A percentile compares a stretch with the other conserved stretches of the same genome.
Evolutionary conservation across 257 asterid species (phyloP).

Genomic region (Linderniella brevidens): DNA sequence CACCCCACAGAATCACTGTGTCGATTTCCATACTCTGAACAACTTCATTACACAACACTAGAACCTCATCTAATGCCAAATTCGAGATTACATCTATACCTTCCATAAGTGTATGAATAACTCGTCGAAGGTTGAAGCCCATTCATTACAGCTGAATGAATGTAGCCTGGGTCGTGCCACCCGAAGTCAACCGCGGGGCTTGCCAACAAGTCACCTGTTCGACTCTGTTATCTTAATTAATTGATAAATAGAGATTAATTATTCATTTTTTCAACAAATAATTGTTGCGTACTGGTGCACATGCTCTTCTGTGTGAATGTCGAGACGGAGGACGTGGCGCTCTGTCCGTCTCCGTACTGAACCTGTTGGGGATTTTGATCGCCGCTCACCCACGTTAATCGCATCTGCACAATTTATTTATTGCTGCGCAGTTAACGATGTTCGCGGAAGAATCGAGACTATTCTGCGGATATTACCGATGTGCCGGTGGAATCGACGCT

Average conservation of each 20-base stretch:
- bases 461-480: conserved; percentile 21
- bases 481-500: conserved; percentile 46
- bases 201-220: not conserved
- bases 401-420: conserved; percentile 27
- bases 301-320: conserved; percentile 54
- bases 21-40: not conserved
- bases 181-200: conserved; percentile 40
- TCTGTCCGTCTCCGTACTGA: conserved; percentile 30
- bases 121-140: conserved; percentile 42
- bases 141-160: conserved; percentile 62
- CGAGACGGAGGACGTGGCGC: conserved; percentile 26
- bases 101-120: conserved; percentile 60
- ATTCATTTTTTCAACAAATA: too few species aligned
- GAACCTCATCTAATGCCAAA: not conserved
- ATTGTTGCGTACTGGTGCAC: conserved; percentile 62
- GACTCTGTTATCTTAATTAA: not conserved
- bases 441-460: not conserved
- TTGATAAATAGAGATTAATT: too few species aligned
- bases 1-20: conserved; percentile 58
- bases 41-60: not conserved
- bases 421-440: not conserved
- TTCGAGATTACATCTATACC: conserved; percentile 17
- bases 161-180: conserved; percentile 91
- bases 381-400: conserved; percentile 80
- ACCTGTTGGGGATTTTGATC: conserved; percentile 44